Base-by-base conservation (phyloP, 2,329 filamentous ascomycete genomes). In the Aspergillus costaricaensis region DNA sequence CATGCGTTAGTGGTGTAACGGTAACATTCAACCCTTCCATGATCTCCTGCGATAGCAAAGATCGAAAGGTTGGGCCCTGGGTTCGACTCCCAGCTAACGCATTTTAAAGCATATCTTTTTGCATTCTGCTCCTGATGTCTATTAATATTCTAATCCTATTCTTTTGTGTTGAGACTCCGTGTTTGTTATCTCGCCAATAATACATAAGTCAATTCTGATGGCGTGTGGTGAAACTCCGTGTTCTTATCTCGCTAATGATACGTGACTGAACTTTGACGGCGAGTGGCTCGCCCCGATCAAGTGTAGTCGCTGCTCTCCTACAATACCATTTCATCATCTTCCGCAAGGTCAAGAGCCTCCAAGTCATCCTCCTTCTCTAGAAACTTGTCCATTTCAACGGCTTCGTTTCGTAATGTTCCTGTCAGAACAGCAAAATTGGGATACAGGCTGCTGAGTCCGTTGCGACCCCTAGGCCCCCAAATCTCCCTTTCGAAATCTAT, bases 391-490 rank as follows among this genome's bases (percentile, higher is more conserved):
- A 69, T 25, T 17, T 65, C 64, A 9, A 55, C 52, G 1, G 63
- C 59, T 5, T 65, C 62, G 23, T 44, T 21, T 14, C 19, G 41
- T 23, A 44, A 15, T 23, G 41, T 23, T 44, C 41, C 41, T 14
- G 41, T 14, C 41, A 44, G 7, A 14, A 44, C 21, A 54, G 61
- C 53, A 49, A 67, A 65, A 44, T 67, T 66, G 2, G 65, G 66
- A 54, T 67, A 68, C 5, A 62, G 48, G 23, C 67, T 67, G 43
- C 66, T 65, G 17, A 70, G 60, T 10, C 60, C 50, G 43, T 59
- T 52, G 6, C 56, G 49, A 41, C 65, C 63, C 4, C 58, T 54
- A n/a, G 49, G 17, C 1, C 59, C 56, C 69, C 69, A 71, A 9
- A 53, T 32, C 12, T 58, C 52, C 10, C 15, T 48, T 21, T 67